Base-by-base conservation (phyloP, 108 stramenopile genomes). In the Cylindrotheca closterium region DNA sequence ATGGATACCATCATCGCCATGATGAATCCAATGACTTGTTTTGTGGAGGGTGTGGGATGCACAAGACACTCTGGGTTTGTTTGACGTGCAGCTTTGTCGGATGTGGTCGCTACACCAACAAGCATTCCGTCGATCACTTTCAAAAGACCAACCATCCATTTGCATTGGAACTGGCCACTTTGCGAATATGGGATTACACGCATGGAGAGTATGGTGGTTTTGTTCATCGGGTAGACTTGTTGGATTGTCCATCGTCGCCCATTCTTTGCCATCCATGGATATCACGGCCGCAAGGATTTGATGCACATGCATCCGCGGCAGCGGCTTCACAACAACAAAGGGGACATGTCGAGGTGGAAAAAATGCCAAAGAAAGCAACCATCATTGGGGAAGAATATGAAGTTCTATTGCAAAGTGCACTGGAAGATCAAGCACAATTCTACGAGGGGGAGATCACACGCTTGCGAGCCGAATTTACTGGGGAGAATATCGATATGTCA, bases 151-250 rank as follows among this genome's bases (percentile, higher is more conserved):
- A 83, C 25, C 98, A 99, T 83, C 91, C 93, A 4, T 99, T 80
- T 68, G 92, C 94, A 42, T 65, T 99, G 46, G 97, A 99, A 72
- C 61, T 96, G 42, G 94, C 91, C 26, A 99, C 98, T 21, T 75
- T 92, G 32, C 69, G 94, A 48, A 95, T 99, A 55, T 99, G 97
- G 97, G 96, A 97, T 67, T 99, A 97, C 73, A 81, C 73, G 30
- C 70, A 64, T 22, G 87, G 82, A 0, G 82, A 77, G 1, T 62
- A 63, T 15, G 84, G 84, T 12, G 79, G 66, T 0, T 98, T 89
- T 68, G 96, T 89, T 24, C 96, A 98, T 71, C 85, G 98, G 23
- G 78, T 56, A 29, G 91, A 92, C 60, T 62, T 91, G 58, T 46
- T 88, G 49, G 86, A 88, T 45, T 94, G 92, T 66, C 89, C 92